Conservation (phyloP, 1,284 basidiomycete genomes). For the Cerrena zonata region DNA sequence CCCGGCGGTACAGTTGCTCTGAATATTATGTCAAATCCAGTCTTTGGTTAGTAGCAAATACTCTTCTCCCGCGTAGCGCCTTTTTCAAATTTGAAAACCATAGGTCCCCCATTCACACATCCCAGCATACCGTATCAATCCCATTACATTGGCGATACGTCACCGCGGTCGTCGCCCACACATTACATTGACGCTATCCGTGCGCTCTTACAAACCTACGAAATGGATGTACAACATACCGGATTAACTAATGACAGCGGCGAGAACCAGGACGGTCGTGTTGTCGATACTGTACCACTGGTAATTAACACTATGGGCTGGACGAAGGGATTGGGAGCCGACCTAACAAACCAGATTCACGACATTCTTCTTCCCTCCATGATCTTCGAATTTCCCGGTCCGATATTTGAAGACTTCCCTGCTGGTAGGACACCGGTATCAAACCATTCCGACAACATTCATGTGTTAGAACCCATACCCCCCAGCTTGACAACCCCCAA, state of each 20-base stretch:
- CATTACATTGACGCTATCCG: conserved; percentile 71
- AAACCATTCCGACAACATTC: conserved; percentile 5
- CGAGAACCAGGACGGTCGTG: conserved; percentile 31
- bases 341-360: conserved; percentile 71
- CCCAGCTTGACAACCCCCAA: conserved; percentile 33
- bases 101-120: conserved; percentile 84
- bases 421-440: background rate
- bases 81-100: background rate
- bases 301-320: conserved; percentile 96
- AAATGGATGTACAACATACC: conserved; percentile 61
- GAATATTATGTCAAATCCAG: conserved; percentile 60
- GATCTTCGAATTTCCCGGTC: conserved; percentile 51
- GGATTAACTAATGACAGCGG: conserved; percentile 17
- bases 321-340: conserved; percentile 89
- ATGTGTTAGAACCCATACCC: conserved; percentile 32
- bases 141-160: conserved; percentile 79
- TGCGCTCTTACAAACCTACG: conserved; percentile 67
- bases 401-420: conserved; percentile 10
- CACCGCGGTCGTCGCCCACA: conserved; percentile 76
- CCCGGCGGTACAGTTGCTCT: conserved; percentile 82
- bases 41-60: conserved; percentile 60
- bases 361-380: conserved; percentile 59
- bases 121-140: conserved; percentile 65
- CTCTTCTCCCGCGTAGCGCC: background rate
- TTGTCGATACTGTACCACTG: conserved; percentile 66